A percentile compares a stretch with the other conserved stretches of the same genome.
phyloP scores from a whole-genome alignment of 2,329 filamentous ascomycete species.

The Hypocrella siamensis region DNA sequence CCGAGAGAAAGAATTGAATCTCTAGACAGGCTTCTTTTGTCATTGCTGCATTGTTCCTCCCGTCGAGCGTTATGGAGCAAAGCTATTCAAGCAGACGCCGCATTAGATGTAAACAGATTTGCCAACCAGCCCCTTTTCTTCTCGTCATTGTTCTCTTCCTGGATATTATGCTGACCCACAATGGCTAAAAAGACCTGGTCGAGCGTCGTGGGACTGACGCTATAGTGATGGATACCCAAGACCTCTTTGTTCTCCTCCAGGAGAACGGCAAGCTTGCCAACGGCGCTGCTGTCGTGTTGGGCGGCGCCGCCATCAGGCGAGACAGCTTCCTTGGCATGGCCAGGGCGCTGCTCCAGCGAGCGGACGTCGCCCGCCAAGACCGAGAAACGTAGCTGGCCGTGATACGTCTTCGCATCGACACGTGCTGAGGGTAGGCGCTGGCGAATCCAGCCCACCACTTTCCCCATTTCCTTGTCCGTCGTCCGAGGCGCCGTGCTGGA shows the following conservation, averaged over 20 bases:
- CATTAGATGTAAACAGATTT: background rate
- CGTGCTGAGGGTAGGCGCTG: slow-evolving; percentile 45
- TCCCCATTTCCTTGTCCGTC: slow-evolving; percentile 47
- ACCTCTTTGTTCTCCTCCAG: slow-evolving; percentile 55
- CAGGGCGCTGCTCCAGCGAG: slow-evolving; percentile 3
- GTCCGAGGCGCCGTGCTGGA: slow-evolving; percentile 61
- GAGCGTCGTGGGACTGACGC: slow-evolving; percentile 70
- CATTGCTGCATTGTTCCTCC: too few species aligned
- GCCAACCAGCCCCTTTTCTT: slow-evolving; percentile 8
- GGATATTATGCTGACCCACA: slow-evolving; percentile 62
- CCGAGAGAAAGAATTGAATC: too few species aligned
- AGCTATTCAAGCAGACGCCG: background rate
- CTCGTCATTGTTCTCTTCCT: slow-evolving; percentile 50
- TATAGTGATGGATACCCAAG: slow-evolving; percentile 71
- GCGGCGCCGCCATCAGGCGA: too few species aligned
- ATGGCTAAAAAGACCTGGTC: slow-evolving; percentile 86
- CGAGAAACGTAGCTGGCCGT: slow-evolving; percentile 78
- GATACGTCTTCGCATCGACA: slow-evolving; percentile 60
- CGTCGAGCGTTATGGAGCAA: background rate
- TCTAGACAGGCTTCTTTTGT: too few species aligned
- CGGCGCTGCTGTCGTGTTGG: slow-evolving; percentile 20
- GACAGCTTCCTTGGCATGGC: too few species aligned
- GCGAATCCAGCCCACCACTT: slow-evolving; percentile 50
- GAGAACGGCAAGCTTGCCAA: slow-evolving; percentile 54
- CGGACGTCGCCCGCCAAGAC: slow-evolving; percentile 37